Evolutionary conservation across 305 asterid genomes (phyloP), one percentile per base, ranked within the genome.

Genomic region (Ilex paraguariensis): DNA sequence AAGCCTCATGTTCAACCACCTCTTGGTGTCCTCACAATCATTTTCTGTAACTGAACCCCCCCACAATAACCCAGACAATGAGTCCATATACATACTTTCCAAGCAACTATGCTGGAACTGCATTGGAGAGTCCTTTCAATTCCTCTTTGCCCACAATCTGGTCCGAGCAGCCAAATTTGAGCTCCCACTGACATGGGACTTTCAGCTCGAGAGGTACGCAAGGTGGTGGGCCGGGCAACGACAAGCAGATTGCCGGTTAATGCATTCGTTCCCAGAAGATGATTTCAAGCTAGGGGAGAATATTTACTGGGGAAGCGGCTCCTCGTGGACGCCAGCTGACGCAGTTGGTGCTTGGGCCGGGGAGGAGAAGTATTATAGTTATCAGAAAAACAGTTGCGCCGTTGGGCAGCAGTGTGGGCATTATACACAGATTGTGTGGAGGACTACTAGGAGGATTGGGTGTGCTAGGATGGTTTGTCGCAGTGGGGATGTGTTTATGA

Each of bases 371-470:
- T 87, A 79, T 40, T 90, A 90, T 28, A 57, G 53, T 13, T 84
- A 90, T 31, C 28, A 5, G n/a, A 45, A 50, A 0, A 90, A 90
- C 61, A 77, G 74, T 12, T 90, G 95, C 45, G 85, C 8, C 0
- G 65, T 28, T 0, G 95, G 95, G n/a, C 59, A 81, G 72, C 5
- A 67, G 54, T 90, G 97, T 49, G 95, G 97, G 2, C 97, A 87
- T 55, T 90, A 90, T 63, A 85, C 90, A 36, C 95, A 90, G 83
- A 75, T 90, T 60, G 95, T 90, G 66, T 87, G 97, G 97, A 79
- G 39, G 40, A 68, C 11, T 14, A 85, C 90, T 0, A 63, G 50
- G 59, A 69, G 65, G 48, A 53, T 87, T 13, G 95, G 95, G 55
- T 90, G 95, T 71, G 90, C 90, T 7, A 50, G 90, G 11, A 86